Percentiles rank a stretch among this genome's conserved stretches.
Evolutionary conservation across 1,139 yeast genomes (phyloP).

Genomic region (Kurtzmaniella quercitrusa): DNA sequence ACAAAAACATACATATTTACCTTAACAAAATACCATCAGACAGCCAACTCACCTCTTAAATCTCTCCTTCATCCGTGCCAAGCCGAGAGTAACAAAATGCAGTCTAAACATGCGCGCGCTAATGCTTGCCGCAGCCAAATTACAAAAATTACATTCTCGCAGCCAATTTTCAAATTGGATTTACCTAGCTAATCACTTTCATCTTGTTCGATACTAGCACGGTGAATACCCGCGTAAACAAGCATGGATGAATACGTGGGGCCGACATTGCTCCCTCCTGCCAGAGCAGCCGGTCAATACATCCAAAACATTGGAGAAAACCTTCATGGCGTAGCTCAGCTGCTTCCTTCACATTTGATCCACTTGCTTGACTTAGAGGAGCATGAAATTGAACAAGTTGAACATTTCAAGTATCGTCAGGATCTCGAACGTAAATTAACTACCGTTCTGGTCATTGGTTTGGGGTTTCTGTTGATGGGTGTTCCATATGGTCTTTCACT

Average conservation of each 20-base stretch:
- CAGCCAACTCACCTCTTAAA: too few relatives aligned
- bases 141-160: too few relatives aligned
- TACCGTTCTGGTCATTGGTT: conserved; percentile 64
- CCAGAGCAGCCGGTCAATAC: conserved; percentile 1
- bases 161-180: too few relatives aligned
- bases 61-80: too few relatives aligned
- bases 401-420: conserved; percentile 69
- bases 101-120: too few relatives aligned
- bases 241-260: neutral
- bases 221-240: too few relatives aligned
- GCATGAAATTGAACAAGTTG: conserved; percentile 55
- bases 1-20: too few relatives aligned
- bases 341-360: conserved; percentile 2
- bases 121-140: too few relatives aligned
- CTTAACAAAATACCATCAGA: too few relatives aligned
- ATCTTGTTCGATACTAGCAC: too few relatives aligned
- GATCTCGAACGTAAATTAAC: conserved; percentile 62
- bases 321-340: conserved; percentile 1
- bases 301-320: neutral
- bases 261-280: neutral
- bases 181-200: too few relatives aligned
- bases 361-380: conserved; percentile 27
- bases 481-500: conserved; percentile 75
- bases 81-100: too few relatives aligned
- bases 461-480: conserved; percentile 75